Conservation (phyloP, 768 basidiomycete genomes). For the Russula brevipes region DNA sequence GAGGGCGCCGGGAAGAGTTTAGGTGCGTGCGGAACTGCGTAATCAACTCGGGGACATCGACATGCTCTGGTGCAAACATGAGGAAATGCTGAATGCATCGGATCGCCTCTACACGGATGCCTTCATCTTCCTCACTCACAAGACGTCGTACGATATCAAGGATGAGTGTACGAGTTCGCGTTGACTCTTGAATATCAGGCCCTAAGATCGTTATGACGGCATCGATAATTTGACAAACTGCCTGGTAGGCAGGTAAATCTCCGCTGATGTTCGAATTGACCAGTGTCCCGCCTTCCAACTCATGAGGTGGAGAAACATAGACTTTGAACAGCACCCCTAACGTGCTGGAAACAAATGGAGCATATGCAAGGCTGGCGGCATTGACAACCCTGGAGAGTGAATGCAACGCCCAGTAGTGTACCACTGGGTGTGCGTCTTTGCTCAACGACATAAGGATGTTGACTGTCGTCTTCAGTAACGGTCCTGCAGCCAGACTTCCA, state of each 20-base stretch:
- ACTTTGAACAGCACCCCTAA: slow-evolving; percentile 87
- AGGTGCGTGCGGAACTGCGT: slow-evolving; percentile 73
- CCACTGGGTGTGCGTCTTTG: slow-evolving; percentile 94
- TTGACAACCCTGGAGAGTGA: slow-evolving; percentile 84
- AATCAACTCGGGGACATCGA: slow-evolving; percentile 77
- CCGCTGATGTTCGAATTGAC: slow-evolving; percentile 81
- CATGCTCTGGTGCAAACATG: slow-evolving; percentile 87
- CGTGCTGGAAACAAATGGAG: slow-evolving; percentile 82
- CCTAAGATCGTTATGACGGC: slow-evolving; percentile 91
- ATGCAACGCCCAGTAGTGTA: slow-evolving; percentile 89
- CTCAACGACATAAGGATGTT: slow-evolving; percentile 92
- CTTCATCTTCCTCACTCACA: slow-evolving; percentile 78
- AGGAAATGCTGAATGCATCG: slow-evolving; percentile 95
- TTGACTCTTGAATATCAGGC: slow-evolving; percentile 90
- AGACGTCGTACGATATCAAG: slow-evolving; percentile 85
- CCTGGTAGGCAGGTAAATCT: slow-evolving; percentile 87
- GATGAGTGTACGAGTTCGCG: slow-evolving; percentile 70
- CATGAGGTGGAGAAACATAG: slow-evolving; percentile 86
- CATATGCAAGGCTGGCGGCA: slow-evolving; percentile 87
- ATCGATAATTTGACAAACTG: slow-evolving; percentile 87
- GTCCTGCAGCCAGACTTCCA: slow-evolving; percentile 91
- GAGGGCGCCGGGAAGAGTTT: slow-evolving; percentile 70
- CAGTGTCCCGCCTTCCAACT: slow-evolving; percentile 84
- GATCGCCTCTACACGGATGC: slow-evolving; percentile 87
- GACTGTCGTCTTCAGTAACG: slow-evolving; percentile 90